These are phyloP conservation scores for Geosmithia putterillii DNA, from an alignment of 2,329 filamentous ascomycete species.

Conservation along the genomic window DNA sequence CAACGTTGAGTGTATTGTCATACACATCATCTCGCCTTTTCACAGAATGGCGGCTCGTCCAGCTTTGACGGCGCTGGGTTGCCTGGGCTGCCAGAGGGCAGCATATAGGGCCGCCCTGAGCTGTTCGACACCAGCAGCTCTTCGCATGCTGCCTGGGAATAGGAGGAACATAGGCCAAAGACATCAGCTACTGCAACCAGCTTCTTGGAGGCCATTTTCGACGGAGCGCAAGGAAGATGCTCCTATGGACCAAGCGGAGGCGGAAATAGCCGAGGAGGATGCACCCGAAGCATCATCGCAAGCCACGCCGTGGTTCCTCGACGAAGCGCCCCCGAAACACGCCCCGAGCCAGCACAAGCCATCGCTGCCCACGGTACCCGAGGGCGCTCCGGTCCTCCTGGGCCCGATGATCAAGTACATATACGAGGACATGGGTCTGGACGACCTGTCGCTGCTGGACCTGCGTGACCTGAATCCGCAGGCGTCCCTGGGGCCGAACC, in stretches of 20 bases:
- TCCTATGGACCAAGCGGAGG: not conserved
- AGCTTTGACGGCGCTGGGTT: conserved; percentile 4
- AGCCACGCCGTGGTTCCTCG: conserved; percentile 70
- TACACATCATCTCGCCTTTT: not conserved
- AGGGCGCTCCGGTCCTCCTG: conserved; percentile 59
- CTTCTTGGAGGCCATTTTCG: not conserved
- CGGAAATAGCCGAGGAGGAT: not conserved
- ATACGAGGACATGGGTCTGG: conserved; percentile 75
- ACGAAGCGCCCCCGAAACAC: conserved; percentile 50
- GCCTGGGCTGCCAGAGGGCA: conserved; percentile 4
- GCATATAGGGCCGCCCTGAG: conserved; percentile 3
- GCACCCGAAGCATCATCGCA: not conserved
- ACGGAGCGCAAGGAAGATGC: not conserved
- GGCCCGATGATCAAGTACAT: conserved; percentile 63
- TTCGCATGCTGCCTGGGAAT: not conserved
- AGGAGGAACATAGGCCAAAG: not conserved
- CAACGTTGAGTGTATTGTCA: not conserved
- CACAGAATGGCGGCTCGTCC: conserved; percentile 3
- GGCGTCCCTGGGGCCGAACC: conserved; percentile 72
- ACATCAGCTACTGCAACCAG: not conserved
- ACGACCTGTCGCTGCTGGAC: conserved; percentile 70
- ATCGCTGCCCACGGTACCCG: conserved; percentile 44
- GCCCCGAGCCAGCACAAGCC: conserved; percentile 33
- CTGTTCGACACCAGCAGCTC: not conserved
- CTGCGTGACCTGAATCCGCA: conserved; percentile 75